Percentiles rank a stretch among this genome's conserved stretches.
Evolutionary conservation across 129 eudicot species (phyloP).

Genomic region (Arctium lappa): DNA sequence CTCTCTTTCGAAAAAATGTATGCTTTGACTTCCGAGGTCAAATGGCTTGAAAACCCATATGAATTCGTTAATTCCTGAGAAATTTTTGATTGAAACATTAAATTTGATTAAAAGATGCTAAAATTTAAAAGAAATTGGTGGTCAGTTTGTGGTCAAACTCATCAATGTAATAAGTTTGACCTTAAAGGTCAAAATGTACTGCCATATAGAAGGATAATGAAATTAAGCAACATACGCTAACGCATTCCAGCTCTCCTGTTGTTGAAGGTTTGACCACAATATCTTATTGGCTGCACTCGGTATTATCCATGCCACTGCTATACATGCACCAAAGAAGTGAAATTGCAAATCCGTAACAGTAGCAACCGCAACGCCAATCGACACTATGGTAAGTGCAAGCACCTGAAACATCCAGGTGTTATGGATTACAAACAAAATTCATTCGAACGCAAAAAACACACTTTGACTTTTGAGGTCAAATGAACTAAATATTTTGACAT

Average conservation of each 20-base stretch:
- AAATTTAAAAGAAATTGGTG: not conserved
- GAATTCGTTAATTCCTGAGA: not conserved
- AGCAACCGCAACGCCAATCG: conserved; percentile 93
- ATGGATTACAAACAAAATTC: not conserved
- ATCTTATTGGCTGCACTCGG: conserved; percentile 97
- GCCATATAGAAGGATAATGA: not conserved
- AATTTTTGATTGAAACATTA: not conserved
- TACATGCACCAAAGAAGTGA: conserved; percentile 94
- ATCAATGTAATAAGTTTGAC: conserved; percentile 1
- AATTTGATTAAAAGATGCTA: not conserved
- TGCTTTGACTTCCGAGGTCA: conserved; percentile 7
- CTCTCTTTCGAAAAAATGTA: not conserved
- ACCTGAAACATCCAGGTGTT: conserved; percentile 46
- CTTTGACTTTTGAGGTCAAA: not conserved
- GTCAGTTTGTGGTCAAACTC: not conserved
- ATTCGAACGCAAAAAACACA: not conserved
- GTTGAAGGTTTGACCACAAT: conserved; percentile 96
- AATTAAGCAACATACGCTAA: conserved; percentile 62
- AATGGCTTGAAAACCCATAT: not conserved
- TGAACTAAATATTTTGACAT: not conserved
- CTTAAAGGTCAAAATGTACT: not conserved
- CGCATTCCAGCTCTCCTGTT: conserved; percentile 94
- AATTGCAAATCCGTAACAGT: conserved; percentile 96
- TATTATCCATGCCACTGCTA: conserved; percentile 93
- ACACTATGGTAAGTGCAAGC: conserved; percentile 75